A percentile compares a stretch with the other conserved stretches of the same genome.
Conservation (phyloP, 2,329 filamentous ascomycete species). For the Aspergillus fructus region DNA sequence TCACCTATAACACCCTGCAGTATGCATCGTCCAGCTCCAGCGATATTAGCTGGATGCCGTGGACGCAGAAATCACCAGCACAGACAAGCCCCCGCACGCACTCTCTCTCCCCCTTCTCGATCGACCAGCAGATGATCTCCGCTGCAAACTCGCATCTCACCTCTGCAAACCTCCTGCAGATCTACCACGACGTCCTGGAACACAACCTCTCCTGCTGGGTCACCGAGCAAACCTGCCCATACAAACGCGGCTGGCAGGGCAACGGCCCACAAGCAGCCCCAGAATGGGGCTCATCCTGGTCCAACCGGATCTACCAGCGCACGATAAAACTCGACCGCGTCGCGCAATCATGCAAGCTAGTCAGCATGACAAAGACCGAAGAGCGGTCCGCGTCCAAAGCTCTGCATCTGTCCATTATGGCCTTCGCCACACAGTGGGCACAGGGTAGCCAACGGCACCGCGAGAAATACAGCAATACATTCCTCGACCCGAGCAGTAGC, state of each 20-base stretch:
- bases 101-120: neutral
- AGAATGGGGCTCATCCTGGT: neutral
- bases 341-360: neutral
- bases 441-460: neutral
- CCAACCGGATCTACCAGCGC: neutral
- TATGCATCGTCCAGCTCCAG: neutral
- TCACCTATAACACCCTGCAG: neutral
- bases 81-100: too few species aligned
- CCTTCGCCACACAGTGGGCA: neutral
- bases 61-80: neutral
- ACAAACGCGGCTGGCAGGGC: neutral
- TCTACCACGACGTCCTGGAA: neutral
- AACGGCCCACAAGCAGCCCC: neutral
- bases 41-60: neutral
- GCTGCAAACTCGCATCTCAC: neutral
- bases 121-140: neutral
- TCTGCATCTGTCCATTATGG: neutral
- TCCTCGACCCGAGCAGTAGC: too few species aligned
- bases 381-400: neutral
- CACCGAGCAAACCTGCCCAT: neutral
- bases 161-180: neutral
- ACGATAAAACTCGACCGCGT: neutral
- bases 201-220: neutral
- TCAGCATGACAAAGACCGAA: neutral
- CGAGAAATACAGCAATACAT: neutral